Conservation (phyloP, 805 yeast genomes). For the Myxozyma geophila region DNA sequence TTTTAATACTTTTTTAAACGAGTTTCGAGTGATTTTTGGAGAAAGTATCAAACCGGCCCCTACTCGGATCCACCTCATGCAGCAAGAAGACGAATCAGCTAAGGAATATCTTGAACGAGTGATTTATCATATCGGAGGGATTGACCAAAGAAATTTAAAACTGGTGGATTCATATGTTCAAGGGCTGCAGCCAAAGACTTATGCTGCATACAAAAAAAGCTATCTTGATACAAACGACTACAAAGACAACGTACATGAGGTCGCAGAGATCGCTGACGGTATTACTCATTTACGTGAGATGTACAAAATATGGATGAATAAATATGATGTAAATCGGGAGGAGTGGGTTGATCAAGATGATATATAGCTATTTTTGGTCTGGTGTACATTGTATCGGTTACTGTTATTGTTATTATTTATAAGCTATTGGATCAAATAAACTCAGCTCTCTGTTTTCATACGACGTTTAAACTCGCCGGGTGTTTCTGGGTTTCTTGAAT, state of each 20-base stretch:
- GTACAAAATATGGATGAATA: not conserved
- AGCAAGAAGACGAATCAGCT: conserved; percentile 1
- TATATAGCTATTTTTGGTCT: not conserved
- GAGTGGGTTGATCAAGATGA: conserved; percentile 1
- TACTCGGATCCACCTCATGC: not conserved
- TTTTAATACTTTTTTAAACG: not conserved
- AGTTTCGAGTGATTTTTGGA: not conserved
- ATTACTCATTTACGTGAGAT: not conserved
- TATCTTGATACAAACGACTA: not conserved
- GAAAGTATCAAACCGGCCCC: not conserved
- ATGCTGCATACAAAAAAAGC: not conserved
- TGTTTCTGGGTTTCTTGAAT: conserved; percentile 11
- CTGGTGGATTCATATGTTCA: not conserved
- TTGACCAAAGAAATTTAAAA: not conserved
- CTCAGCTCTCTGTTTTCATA: conserved; percentile 2
- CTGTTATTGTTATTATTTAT: not conserved
- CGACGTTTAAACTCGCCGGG: conserved; percentile 30
- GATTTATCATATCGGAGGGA: not conserved
- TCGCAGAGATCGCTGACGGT: not conserved
- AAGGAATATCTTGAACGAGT: not conserved
- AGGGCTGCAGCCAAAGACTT: not conserved
- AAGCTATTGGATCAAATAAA: not conserved
- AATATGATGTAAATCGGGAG: not conserved
- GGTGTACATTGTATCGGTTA: no score
- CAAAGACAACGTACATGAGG: not conserved